A percentile compares a stretch with the other conserved stretches of the same genome.
phyloP scores from a whole-genome alignment of 2,329 filamentous ascomycete species.

The Neophaeococcomyces mojaviensis region DNA sequence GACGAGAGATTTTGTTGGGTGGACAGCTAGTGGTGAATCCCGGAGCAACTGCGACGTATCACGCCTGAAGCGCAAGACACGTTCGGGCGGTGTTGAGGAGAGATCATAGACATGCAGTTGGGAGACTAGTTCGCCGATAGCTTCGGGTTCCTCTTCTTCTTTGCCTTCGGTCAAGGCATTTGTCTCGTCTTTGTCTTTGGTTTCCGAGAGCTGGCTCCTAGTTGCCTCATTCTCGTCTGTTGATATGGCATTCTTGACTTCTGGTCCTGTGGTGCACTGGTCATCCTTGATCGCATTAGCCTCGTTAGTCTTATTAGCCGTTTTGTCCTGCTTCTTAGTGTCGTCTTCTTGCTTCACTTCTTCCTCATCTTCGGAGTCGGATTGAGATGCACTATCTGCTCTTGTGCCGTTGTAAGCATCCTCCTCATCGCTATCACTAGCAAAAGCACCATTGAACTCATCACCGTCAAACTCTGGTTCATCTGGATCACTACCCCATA shows the following conservation, averaged over 20 bases:
- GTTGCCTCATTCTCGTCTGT: too few relatives aligned
- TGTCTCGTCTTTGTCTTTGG: background rate
- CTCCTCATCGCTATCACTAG: too few relatives aligned
- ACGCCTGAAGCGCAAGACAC: background rate
- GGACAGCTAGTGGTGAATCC: background rate
- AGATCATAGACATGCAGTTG: slow-evolving; percentile 2
- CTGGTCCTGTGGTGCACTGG: too few relatives aligned
- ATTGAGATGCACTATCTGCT: too few relatives aligned
- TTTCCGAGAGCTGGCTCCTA: too few relatives aligned
- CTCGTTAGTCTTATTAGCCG: too few relatives aligned
- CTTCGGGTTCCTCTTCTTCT: background rate
- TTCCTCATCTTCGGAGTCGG: too few relatives aligned
- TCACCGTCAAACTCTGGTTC: background rate
- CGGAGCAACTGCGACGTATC: background rate
- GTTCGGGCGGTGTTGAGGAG: background rate
- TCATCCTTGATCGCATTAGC: too few relatives aligned
- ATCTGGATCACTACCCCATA: background rate
- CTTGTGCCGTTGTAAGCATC: too few relatives aligned
- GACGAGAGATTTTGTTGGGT: background rate
- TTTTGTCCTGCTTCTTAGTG: too few relatives aligned
- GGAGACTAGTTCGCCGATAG: background rate
- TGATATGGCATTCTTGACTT: too few relatives aligned
- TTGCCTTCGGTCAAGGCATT: background rate
- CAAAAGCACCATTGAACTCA: background rate
- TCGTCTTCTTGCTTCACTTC: too few relatives aligned